A percentile compares a stretch with the other conserved stretches of the same genome.
These are phyloP conservation scores for Parietichytrium sp. DNA, from an alignment of 108 stramenopile species.

Conservation along the genomic window DNA sequence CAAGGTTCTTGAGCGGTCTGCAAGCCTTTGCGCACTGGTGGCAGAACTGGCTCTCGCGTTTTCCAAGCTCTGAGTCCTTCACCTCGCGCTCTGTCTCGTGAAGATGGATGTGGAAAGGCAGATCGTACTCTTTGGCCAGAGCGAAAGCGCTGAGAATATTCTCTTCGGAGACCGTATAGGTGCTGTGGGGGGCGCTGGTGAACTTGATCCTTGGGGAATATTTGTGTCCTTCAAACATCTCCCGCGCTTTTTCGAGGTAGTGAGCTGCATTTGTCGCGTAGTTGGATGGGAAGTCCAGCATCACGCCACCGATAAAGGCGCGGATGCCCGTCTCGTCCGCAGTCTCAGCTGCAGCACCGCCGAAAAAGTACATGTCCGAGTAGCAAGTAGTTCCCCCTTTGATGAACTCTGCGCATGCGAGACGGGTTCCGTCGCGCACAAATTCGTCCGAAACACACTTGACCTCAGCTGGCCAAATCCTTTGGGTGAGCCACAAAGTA, in stretches of 20 bases:
- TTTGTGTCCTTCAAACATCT: background rate
- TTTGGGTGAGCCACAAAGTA: slow-evolving; percentile 26
- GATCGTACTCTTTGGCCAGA: background rate
- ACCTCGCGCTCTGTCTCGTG: slow-evolving; percentile 42
- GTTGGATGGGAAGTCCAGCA: slow-evolving; percentile 39
- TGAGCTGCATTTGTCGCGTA: background rate
- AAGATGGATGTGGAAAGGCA: slow-evolving; percentile 41
- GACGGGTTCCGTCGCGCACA: background rate
- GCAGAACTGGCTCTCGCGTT: background rate
- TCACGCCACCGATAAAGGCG: background rate
- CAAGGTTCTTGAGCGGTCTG: slow-evolving; percentile 36
- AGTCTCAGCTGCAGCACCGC: background rate
- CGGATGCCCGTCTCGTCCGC: slow-evolving; percentile 34
- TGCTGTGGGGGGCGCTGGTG: slow-evolving; percentile 40
- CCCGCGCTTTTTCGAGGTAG: slow-evolving; percentile 24
- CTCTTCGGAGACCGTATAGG: slow-evolving; percentile 38
- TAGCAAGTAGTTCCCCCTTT: slow-evolving; percentile 33
- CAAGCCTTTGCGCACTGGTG: slow-evolving; percentile 36
- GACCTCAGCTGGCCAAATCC: slow-evolving; percentile 43
- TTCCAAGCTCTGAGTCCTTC: background rate
- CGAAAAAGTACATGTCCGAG: slow-evolving; percentile 47
- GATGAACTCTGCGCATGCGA: slow-evolving; percentile 38
- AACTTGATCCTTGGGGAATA: background rate
- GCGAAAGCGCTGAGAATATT: background rate
- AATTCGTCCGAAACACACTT: background rate